Conservation (phyloP, 805 yeast genomes). For the Wickerhamomyces silvicola region DNA sequence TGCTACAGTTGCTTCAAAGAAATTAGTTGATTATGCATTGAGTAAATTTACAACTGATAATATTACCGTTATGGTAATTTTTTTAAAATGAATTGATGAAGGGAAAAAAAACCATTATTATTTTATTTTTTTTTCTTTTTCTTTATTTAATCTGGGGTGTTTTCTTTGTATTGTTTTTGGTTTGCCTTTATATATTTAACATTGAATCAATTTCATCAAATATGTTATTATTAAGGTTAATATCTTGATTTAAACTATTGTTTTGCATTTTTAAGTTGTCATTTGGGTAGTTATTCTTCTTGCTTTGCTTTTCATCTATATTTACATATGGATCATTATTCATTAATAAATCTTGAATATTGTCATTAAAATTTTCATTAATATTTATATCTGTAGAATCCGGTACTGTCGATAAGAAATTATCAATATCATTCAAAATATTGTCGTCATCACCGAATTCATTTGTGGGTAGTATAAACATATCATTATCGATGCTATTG, state of each 20-base stretch:
- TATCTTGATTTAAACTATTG: conserved; percentile 2
- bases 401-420: conserved; percentile 22
- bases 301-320: conserved; percentile 4
- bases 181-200: conserved; percentile 11
- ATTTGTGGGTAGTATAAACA: conserved; percentile 4
- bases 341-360: conserved; percentile 18
- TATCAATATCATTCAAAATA: conserved; percentile 22
- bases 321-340: conserved; percentile 4
- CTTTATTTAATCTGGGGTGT: conserved; percentile 2
- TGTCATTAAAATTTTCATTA: conserved; percentile 17
- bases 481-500: conserved; percentile 4
- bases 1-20: conserved; percentile 61
- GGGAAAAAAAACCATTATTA: background rate
- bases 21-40: conserved; percentile 67
- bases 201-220: conserved; percentile 22
- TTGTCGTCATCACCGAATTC: conserved; percentile 12
- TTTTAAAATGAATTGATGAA: conserved; percentile 16
- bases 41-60: conserved; percentile 81
- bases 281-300: conserved; percentile 1
- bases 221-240: conserved; percentile 15
- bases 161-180: background rate
- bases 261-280: conserved; percentile 2
- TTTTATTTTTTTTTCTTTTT: too few relatives aligned
- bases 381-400: conserved; percentile 26
- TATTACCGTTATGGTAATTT: conserved; percentile 85